Percentiles rank a stretch among this genome's conserved stretches.
These are phyloP conservation scores for Lycium barbarum DNA, from an alignment of 257 asterid species.

Conservation along the genomic window DNA sequence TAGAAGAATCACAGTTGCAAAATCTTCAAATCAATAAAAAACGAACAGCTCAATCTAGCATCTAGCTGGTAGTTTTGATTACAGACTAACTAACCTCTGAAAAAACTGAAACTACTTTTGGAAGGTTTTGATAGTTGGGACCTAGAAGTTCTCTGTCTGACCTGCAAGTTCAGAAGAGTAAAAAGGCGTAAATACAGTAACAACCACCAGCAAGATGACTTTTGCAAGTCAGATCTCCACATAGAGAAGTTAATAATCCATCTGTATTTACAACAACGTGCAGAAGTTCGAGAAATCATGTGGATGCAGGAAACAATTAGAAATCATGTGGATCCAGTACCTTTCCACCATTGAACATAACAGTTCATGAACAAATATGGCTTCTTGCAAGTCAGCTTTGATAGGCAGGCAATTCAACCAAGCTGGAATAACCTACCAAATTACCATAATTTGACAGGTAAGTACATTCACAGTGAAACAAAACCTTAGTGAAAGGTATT, in stretches of 20 bases:
- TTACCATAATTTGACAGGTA: no score
- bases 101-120: constrained; percentile 92
- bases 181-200: not conserved
- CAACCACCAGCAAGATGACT: not conserved
- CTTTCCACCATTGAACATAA: constrained; percentile 95
- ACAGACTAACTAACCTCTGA: constrained; percentile 88
- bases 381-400: constrained; percentile 86
- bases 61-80: not conserved
- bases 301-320: no score
- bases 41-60: not conserved
- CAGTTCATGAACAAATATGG: constrained; percentile 88
- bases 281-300: not conserved
- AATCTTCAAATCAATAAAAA: not conserved
- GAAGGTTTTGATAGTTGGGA: constrained; percentile 89
- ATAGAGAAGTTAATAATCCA: no score
- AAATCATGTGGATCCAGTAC: constrained; percentile 46
- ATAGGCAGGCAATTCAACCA: constrained; percentile 93
- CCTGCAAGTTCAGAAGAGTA: constrained; percentile 49
- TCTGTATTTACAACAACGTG: not conserved
- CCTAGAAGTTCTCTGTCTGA: constrained; percentile 88
- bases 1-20: no score
- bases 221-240: not conserved
- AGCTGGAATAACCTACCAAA: constrained; percentile 70
- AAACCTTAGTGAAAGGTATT: no score
- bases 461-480: no score